A percentile compares a stretch with the other conserved stretches of the same genome.
phyloP scores from a whole-genome alignment of 2,329 filamentous ascomycete species.

The Beauveria bassiana region DNA sequence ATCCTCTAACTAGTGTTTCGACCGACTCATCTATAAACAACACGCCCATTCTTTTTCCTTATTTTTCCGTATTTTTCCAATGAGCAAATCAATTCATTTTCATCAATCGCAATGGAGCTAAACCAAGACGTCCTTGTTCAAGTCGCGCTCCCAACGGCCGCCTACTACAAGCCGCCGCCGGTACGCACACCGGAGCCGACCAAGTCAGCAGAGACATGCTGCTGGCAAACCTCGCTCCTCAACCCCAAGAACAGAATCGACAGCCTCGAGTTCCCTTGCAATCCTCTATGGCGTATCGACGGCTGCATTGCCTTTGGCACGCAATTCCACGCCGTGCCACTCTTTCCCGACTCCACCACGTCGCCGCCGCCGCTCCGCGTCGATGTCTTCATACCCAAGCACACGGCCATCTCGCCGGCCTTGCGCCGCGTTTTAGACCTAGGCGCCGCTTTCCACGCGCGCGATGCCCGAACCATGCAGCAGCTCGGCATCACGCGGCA shows the following conservation, averaged over 20 bases:
- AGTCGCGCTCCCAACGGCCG: conserved; percentile 52
- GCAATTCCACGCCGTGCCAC: conserved; percentile 48
- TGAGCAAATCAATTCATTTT: no score
- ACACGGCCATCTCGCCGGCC: conserved; percentile 23
- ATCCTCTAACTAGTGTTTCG: no score
- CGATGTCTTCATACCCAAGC: conserved; percentile 50
- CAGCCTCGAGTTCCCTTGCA: conserved; percentile 37
- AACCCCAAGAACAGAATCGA: conserved; percentile 56
- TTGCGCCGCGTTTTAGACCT: conserved; percentile 39
- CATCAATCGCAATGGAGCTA: conserved; percentile 39
- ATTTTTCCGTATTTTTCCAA: no score
- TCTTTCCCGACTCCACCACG: conserved; percentile 32
- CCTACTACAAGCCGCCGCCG: conserved; percentile 26
- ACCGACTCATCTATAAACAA: no score
- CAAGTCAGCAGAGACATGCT: not conserved
- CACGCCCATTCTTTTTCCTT: no score
- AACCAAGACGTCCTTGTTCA: conserved; percentile 44
- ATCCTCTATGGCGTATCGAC: conserved; percentile 50
- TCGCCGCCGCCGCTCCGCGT: conserved; percentile 43
- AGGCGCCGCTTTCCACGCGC: conserved; percentile 42
- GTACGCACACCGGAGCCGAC: conserved; percentile 11
- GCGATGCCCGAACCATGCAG: conserved; percentile 39
- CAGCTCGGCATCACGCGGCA: conserved; percentile 45
- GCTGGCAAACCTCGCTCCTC: conserved; percentile 42
- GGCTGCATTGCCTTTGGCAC: conserved; percentile 50